Evolutionary conservation across 2,329 filamentous ascomycete genomes (phyloP).

Genomic region (Hypoxylon sp.): DNA sequence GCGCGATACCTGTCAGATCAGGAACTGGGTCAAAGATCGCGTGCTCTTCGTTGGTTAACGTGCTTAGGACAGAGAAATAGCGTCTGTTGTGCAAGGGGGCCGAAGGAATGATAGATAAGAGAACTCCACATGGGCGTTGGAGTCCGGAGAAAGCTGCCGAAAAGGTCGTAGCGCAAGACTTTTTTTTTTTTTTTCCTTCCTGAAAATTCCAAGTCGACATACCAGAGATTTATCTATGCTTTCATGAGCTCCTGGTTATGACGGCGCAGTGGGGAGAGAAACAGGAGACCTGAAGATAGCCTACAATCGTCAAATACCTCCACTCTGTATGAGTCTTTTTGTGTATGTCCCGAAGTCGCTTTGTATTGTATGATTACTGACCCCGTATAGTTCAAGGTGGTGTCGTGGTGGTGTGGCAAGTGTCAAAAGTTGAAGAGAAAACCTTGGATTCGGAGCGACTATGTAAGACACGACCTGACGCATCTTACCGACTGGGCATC

Average conservation of each 20-base stretch:
- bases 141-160: constrained; percentile 24
- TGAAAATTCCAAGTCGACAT: no score
- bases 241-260: no score
- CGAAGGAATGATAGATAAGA: constrained; percentile 5
- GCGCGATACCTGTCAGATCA: background rate
- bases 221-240: no score
- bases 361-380: no score
- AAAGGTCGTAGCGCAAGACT: constrained; percentile 16
- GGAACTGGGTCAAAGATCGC: constrained; percentile 14
- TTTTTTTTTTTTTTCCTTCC: no score
- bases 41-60: constrained; percentile 12
- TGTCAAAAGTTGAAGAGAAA: background rate
- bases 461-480: constrained; percentile 22
- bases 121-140: constrained; percentile 6
- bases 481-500: constrained; percentile 28
- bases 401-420: constrained; percentile 14
- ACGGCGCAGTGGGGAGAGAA: no score
- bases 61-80: no score
- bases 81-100: constrained; percentile 1
- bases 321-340: no score
- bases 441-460: constrained; percentile 20
- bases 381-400: background rate
- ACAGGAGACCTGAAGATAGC: no score
- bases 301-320: no score
- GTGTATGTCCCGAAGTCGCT: no score